Evolutionary conservation across 208 protist genomes (phyloP), one percentile per base, ranked within the genome.

Genomic region (Trypanosoma grayi): DNA sequence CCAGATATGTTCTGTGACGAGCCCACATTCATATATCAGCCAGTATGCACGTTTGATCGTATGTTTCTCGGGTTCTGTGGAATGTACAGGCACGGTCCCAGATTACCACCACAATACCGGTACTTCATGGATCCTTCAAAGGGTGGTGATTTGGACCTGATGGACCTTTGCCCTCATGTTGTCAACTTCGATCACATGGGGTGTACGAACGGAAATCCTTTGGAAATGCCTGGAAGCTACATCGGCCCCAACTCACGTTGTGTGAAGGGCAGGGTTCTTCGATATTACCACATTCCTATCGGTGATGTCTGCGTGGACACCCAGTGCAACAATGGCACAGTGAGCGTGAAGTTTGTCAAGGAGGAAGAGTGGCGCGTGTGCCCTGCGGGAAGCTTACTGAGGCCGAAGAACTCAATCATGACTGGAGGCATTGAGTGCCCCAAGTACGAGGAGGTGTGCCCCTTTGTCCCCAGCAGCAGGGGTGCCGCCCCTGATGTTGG

Each of bases 131-230:
- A 79, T 37, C 36, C 57, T 0, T 62, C 24, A 2, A 16, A 40
- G 4, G 66, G 69, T 11, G 83, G 79, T 10, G 8, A 4, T 25
- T 30, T 44, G 16, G 9, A 51, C 1, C 54, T 73, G 30, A 77
- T 81, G 68, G 79, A 85, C 54, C 77, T 69, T 63, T 85, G 79
- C 63, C 83, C 74, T 18, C 51, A 59, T n/a, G 46, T 85, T 45
- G 2, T 40, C 13, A 7, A 0, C 1, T 77, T 60, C 55, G n/a
- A 2, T 18, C 66, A 70, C 27, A 60, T 51, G 2, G 2, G 7
- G 0, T 87, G 84, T 48, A 34, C 20, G 10, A 25, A 56, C 44
- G 68, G 64, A 2, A 18, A 51, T n/a, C 22, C 25, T 30, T 18
- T 14, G 4, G 5, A 45, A 16, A 57, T 79, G 52, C 61, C 33